phyloP scores from a whole-genome alignment of 2,329 filamentous ascomycete species.

The Parafenestella ontariensis region DNA sequence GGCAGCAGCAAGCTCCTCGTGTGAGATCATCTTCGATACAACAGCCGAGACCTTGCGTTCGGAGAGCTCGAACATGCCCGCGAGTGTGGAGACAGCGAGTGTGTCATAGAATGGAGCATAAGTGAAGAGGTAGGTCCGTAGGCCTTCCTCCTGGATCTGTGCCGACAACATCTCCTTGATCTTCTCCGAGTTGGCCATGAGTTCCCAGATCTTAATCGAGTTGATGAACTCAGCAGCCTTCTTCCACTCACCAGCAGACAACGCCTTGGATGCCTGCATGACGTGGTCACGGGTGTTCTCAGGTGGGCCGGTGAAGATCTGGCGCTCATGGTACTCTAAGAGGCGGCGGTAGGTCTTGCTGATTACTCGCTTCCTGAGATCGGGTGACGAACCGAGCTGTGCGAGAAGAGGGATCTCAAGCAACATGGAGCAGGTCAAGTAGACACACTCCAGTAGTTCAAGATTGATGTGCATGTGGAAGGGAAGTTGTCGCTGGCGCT shows the following conservation, averaged over 20 bases:
- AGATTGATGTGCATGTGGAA: conserved; percentile 99
- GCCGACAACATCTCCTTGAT: conserved; percentile 97
- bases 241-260: conserved; percentile 98
- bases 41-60: conserved; percentile 91
- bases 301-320: conserved; percentile 97
- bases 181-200: conserved; percentile 89
- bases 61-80: conserved; percentile 93
- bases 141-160: conserved; percentile 98
- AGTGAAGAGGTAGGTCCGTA: conserved; percentile 98
- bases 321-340: conserved; percentile 98
- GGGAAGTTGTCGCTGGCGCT: conserved; percentile 95
- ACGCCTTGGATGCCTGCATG: conserved; percentile 97
- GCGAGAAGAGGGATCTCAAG: conserved; percentile 96
- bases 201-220: conserved; percentile 99
- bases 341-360: conserved; percentile 99
- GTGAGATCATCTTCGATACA: conserved; percentile 99
- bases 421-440: conserved; percentile 98
- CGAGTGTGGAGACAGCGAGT: conserved; percentile 82
- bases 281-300: conserved; percentile 99
- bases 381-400: conserved; percentile 94
- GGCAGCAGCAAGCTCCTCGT: conserved; percentile 95
- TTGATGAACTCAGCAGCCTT: conserved; percentile 92
- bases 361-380: conserved; percentile 96
- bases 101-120: conserved; percentile 99
- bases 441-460: conserved; percentile 96